These are phyloP conservation scores for Bimuria novae-zelandiae DNA, from an alignment of 2,329 filamentous ascomycete genomes.

Conservation along the genomic window DNA sequence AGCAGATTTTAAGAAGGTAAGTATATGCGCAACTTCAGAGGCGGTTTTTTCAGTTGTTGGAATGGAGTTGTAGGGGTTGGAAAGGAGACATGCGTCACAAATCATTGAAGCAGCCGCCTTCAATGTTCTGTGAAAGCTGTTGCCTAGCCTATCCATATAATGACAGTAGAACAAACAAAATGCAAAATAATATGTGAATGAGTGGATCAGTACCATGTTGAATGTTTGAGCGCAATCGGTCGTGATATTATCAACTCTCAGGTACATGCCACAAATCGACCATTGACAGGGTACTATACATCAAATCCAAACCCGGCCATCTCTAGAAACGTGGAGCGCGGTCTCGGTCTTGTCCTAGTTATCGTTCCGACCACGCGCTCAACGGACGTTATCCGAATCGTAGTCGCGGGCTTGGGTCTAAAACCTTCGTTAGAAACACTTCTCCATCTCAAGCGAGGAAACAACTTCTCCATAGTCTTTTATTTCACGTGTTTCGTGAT, in stretches of 20 bases:
- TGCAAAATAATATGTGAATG: no score
- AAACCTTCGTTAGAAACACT: conserved; percentile 8
- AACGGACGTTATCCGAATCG: conserved; percentile 20
- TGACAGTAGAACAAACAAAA: no score
- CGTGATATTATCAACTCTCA: no score
- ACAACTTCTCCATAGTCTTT: conserved; percentile 19
- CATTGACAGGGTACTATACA: background rate
- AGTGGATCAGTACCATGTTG: no score
- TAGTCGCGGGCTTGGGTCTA: conserved; percentile 24
- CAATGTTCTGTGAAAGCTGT: background rate
- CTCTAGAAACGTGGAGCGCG: conserved; percentile 10
- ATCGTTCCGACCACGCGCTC: conserved; percentile 14
- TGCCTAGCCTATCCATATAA: background rate
- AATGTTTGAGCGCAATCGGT: no score
- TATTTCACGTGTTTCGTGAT: conserved; percentile 31
- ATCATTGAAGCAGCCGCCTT: background rate
- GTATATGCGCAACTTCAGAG: background rate
- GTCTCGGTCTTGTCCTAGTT: conserved; percentile 12
- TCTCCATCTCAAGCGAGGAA: background rate
- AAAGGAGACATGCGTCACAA: no score
- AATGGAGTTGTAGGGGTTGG: background rate
- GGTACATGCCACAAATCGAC: background rate
- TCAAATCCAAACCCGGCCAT: conserved; percentile 6
- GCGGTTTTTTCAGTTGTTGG: background rate
- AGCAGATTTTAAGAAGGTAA: background rate